Base-by-base conservation (phyloP, 208 protist species). In the Leishmania gerbilli region DNA sequence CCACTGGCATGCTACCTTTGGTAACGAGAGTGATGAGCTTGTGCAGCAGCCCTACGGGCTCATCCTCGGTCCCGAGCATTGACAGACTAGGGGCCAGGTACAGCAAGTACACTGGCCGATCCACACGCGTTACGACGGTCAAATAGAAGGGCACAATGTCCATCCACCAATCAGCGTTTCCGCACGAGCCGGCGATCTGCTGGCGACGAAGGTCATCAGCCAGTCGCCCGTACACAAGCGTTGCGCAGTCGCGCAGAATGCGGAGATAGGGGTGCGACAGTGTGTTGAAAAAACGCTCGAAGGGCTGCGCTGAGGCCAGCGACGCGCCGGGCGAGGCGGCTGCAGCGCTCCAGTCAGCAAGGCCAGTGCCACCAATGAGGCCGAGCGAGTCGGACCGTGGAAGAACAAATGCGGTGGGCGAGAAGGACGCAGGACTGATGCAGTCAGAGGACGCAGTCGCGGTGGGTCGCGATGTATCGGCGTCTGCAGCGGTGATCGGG, bases 141-240 rank as follows among this genome's bases (percentile, higher is more conserved):
- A 94, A 82, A 76, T 95, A 87, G 83, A 93, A 93, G 37, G 81
- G 77, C 21, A 95, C 53, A 9, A 95, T 77, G 77, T 95, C 90
- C 49, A 80, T 84, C 91, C 93, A 96, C 91, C 93, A 96, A 64
- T 95, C 88, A 11, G 87, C 87, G 77, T 91, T 94, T 34, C 93
- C 90, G 81, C 90, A 94, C 34, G 87, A 84, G 31, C 91, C 90
- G 11, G 87, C 91, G 27, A 85, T 79, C 81, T 92, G 89, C 84
- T 94, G 89, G 0, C 88, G 87, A 3, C 85, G 77, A 17, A 95
- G 84, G 76, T 94, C 91, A 40, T 91, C 91, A 2, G 87, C 90
- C 3, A 95, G 85, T 7, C 87, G 80, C 37, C 83, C 74, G 84
- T 92, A 93, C 51, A 94, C 88, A 15, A 93, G 83, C 56, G 82